Conservation (phyloP, 2,329 filamentous ascomycete genomes). For the Onygena corvina region DNA sequence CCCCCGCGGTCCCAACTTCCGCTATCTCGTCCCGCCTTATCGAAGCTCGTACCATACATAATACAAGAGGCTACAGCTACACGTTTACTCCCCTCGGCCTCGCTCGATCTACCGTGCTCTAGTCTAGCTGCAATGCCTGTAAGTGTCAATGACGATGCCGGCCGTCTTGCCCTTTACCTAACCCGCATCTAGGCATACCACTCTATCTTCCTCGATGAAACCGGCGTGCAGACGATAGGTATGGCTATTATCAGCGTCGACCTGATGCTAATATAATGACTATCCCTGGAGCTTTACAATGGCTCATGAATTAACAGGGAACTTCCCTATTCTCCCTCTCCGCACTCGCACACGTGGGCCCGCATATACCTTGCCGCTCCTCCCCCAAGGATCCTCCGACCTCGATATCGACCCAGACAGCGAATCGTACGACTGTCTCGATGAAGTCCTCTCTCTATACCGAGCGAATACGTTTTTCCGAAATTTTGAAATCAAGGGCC, state of each 20-base stretch:
- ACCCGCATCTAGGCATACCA: slow-evolving; percentile 65
- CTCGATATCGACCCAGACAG: slow-evolving; percentile 60
- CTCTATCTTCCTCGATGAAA: slow-evolving; percentile 83
- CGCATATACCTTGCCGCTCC: slow-evolving; percentile 65
- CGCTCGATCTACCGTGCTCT: background rate
- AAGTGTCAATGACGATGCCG: background rate
- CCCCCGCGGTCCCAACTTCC: background rate
- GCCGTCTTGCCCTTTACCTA: background rate
- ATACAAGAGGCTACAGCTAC: background rate
- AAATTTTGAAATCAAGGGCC: slow-evolving; percentile 97
- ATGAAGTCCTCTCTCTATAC: slow-evolving; percentile 86
- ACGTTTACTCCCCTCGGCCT: background rate
- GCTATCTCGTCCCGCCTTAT: background rate
- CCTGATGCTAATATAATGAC: background rate
- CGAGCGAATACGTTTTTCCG: slow-evolving; percentile 98
- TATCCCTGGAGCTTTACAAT: background rate
- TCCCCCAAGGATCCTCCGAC: slow-evolving; percentile 45
- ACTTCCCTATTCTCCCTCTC: slow-evolving; percentile 87
- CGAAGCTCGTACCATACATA: background rate
- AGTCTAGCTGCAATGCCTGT: background rate
- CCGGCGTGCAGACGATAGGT: slow-evolving; percentile 55
- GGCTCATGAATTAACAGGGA: slow-evolving; percentile 44
- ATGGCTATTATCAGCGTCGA: slow-evolving; percentile 15
- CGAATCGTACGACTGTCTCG: slow-evolving; percentile 90
- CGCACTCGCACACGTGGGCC: slow-evolving; percentile 93